A percentile compares a stretch with the other conserved stretches of the same genome.
Evolutionary conservation across 2,329 filamentous ascomycete species (phyloP).

Genomic region (Trichoderma sp.): DNA sequence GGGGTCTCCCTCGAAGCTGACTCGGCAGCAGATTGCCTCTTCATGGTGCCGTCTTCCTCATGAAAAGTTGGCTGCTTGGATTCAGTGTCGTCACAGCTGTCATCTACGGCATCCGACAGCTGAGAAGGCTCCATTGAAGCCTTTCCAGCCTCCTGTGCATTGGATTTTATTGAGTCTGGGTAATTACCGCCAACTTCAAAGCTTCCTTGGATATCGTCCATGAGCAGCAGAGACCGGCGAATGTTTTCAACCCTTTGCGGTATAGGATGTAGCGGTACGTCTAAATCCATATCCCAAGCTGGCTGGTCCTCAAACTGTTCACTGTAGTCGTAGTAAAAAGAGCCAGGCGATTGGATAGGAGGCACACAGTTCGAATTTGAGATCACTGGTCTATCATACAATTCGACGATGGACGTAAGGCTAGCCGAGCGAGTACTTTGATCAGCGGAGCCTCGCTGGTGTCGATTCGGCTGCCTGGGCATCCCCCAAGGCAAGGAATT

Average conservation of each 20-base stretch:
- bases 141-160: background rate
- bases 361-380: slow-evolving; percentile 29
- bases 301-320: slow-evolving; percentile 45
- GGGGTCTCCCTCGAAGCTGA: background rate
- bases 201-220: slow-evolving; percentile 2
- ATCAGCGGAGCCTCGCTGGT: slow-evolving; percentile 37
- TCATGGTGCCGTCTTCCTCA: background rate
- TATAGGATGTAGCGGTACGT: slow-evolving; percentile 32
- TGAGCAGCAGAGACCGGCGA: slow-evolving; percentile 28
- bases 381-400: slow-evolving; percentile 38
- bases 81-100: background rate
- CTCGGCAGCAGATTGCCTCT: background rate
- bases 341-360: slow-evolving; percentile 31
- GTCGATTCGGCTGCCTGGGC: slow-evolving; percentile 31
- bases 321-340: slow-evolving; percentile 53
- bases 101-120: background rate
- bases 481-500: slow-evolving; percentile 30
- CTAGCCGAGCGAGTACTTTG: slow-evolving; percentile 44
- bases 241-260: slow-evolving; percentile 27
- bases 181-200: slow-evolving; percentile 5
- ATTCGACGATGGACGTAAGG: slow-evolving; percentile 49
- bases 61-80: background rate
- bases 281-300: slow-evolving; percentile 20
- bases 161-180: background rate
- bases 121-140: background rate